A percentile compares a stretch with the other conserved stretches of the same genome.
These are phyloP conservation scores for Eragrostis nindensis DNA, from an alignment of 176 grass and related monocot genomes.

Conservation along the genomic window DNA sequence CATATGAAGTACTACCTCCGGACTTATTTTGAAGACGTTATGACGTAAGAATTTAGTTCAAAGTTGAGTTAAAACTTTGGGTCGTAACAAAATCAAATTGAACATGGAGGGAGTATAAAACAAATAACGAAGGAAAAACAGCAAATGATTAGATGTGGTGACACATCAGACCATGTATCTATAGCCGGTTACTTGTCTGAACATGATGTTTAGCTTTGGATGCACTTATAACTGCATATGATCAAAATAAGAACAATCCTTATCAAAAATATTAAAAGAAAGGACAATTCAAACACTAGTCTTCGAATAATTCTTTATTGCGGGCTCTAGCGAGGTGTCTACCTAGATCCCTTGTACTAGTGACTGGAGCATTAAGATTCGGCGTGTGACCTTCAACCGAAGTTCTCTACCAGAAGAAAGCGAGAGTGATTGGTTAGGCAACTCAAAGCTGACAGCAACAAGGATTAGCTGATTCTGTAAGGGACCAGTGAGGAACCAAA, in stretches of 20 bases:
- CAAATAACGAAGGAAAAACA: conserved; percentile 12
- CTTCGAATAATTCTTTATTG: background rate
- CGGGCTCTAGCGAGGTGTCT: conserved; percentile 3
- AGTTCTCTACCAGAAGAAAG: conserved; percentile 34
- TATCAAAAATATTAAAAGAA: background rate
- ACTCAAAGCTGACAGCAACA: conserved; percentile 39
- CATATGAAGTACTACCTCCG: too few relatives aligned
- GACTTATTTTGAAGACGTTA: too few relatives aligned
- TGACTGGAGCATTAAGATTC: background rate
- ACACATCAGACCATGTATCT: conserved; percentile 7
- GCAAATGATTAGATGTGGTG: conserved; percentile 12
- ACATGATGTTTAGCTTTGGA: background rate
- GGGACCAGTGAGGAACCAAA: conserved; percentile 10
- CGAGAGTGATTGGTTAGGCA: conserved; percentile 31
- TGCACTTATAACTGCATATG: background rate
- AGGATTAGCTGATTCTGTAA: conserved; percentile 11
- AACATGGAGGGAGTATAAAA: too few relatives aligned
- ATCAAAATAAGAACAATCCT: background rate
- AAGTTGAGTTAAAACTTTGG: too few relatives aligned
- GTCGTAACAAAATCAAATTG: too few relatives aligned
- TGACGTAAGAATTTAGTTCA: too few relatives aligned
- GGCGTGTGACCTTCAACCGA: conserved; percentile 28
- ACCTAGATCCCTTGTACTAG: background rate
- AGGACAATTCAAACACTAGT: conserved; percentile 15
- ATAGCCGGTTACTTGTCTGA: background rate